Percentiles rank a stretch among this genome's conserved stretches.
Evolutionary conservation across 2,329 filamentous ascomycete genomes (phyloP).

Genomic region (Pestalotiopsis sp.): DNA sequence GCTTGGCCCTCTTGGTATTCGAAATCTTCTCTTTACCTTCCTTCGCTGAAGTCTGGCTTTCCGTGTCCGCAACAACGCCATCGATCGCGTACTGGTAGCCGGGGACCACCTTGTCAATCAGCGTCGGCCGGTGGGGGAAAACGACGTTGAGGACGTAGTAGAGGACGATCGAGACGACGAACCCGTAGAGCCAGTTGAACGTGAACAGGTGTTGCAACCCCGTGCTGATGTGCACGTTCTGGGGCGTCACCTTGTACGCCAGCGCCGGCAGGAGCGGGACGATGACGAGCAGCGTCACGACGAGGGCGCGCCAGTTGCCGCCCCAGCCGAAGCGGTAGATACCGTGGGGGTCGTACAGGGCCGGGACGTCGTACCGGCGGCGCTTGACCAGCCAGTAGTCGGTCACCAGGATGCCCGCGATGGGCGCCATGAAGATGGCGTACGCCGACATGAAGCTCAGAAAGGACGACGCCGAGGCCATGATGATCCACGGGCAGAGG

Average conservation of each 20-base stretch:
- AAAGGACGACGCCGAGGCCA: conserved; percentile 31
- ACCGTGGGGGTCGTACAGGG: conserved; percentile 37
- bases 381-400: conserved; percentile 33
- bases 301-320: conserved; percentile 35
- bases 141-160: conserved; percentile 24
- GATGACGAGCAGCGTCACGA: conserved; percentile 25
- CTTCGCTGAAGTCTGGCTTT: neutral
- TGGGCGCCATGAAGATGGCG: conserved; percentile 36
- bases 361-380: conserved; percentile 36
- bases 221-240: conserved; percentile 23
- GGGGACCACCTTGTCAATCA: conserved; percentile 22
- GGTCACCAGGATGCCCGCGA: conserved; percentile 23
- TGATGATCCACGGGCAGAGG: conserved; percentile 37
- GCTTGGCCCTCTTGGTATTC: neutral
- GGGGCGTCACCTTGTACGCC: conserved; percentile 27
- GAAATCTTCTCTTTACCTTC: neutral
- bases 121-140: conserved; percentile 23
- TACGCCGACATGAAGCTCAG: conserved; percentile 35
- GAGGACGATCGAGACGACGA: conserved; percentile 23
- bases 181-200: conserved; percentile 34
- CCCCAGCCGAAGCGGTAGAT: conserved; percentile 36
- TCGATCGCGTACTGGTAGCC: conserved; percentile 18
- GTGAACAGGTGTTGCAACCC: conserved; percentile 29
- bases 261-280: conserved; percentile 34
- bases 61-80: conserved; percentile 17